These are phyloP conservation scores for Penicillium fuscoglaucum DNA, from an alignment of 2,329 filamentous ascomycete genomes.

Conservation along the genomic window DNA sequence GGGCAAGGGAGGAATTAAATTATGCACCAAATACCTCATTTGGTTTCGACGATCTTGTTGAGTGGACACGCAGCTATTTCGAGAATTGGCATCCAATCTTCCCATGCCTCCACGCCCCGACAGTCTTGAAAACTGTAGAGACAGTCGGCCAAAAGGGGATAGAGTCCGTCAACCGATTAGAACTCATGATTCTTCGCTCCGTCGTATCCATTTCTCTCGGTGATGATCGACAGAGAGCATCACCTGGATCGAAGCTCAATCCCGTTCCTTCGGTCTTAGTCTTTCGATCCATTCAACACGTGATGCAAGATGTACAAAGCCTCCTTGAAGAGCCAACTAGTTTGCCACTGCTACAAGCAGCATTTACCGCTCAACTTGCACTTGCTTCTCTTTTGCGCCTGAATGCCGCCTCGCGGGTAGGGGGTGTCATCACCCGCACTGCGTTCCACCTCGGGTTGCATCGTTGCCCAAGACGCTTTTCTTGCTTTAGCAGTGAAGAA, in stretches of 20 bases:
- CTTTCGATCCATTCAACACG: slow-evolving; percentile 52
- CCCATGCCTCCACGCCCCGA: slow-evolving; percentile 58
- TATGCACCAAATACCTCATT: slow-evolving; percentile 13
- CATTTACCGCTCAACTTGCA: slow-evolving; percentile 56
- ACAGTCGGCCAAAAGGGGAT: slow-evolving; percentile 39
- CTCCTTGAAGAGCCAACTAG: slow-evolving; percentile 52
- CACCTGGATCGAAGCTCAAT: slow-evolving; percentile 7
- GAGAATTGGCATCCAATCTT: slow-evolving; percentile 60
- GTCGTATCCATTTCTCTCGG: slow-evolving; percentile 56
- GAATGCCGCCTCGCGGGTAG: slow-evolving; percentile 58
- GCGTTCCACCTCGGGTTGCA: slow-evolving; percentile 61
- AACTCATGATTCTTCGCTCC: slow-evolving; percentile 50
- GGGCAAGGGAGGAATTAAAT: slow-evolving; percentile 15
- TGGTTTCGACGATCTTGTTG: slow-evolving; percentile 52
- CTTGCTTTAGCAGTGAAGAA: slow-evolving; percentile 52
- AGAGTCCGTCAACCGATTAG: slow-evolving; percentile 33
- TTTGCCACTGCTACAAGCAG: slow-evolving; percentile 51
- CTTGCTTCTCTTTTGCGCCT: slow-evolving; percentile 58
- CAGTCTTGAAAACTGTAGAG: slow-evolving; percentile 52
- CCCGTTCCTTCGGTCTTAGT: slow-evolving; percentile 48
- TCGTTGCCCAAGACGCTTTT: slow-evolving; percentile 56
- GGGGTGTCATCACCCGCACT: slow-evolving; percentile 57
- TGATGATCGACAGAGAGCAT: slow-evolving; percentile 50
- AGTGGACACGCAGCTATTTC: slow-evolving; percentile 57
- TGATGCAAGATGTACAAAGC: slow-evolving; percentile 52